phyloP scores from a whole-genome alignment of 306 rosid genomes.

The Cicer cuneatum region DNA sequence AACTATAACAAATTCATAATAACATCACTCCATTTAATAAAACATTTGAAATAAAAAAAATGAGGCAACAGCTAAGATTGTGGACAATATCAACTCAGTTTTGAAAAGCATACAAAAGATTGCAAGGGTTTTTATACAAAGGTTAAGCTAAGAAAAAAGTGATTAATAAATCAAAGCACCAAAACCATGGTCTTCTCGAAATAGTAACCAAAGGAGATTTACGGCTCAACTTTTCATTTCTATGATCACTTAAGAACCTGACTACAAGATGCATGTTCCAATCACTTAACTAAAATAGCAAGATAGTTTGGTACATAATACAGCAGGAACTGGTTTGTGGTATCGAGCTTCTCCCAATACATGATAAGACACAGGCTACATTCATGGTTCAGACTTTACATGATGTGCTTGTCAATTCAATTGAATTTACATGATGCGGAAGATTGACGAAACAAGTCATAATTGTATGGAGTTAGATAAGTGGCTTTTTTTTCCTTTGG shows the following conservation, averaged over 20 bases:
- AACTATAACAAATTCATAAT: constrained; percentile 14
- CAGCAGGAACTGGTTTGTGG: constrained; percentile 4
- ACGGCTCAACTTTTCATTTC: constrained; percentile 13
- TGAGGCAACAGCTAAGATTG: constrained; percentile 21
- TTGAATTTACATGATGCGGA: no score
- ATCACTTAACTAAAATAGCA: neutral
- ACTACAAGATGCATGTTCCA: neutral
- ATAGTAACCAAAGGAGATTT: constrained; percentile 1
- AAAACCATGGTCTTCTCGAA: constrained; percentile 6
- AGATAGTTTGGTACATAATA: neutral
- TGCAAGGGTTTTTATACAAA: constrained; percentile 4
- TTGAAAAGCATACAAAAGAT: constrained; percentile 14
- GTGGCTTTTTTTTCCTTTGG: no score
- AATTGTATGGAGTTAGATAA: no score
- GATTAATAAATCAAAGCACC: constrained; percentile 21
- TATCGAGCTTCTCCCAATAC: no score
- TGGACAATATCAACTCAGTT: neutral
- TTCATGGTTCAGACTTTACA: no score
- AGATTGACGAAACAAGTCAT: no score
- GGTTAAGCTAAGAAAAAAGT: neutral
- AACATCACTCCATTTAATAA: constrained; percentile 19
- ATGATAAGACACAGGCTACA: no score
- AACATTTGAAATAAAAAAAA: constrained; percentile 28
- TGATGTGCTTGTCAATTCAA: no score
- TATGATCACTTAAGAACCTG: constrained; percentile 8